Evolutionary conservation across 768 basidiomycete genomes (phyloP), one percentile per base, ranked within the genome.

Genomic region (Hericium rajendrae): DNA sequence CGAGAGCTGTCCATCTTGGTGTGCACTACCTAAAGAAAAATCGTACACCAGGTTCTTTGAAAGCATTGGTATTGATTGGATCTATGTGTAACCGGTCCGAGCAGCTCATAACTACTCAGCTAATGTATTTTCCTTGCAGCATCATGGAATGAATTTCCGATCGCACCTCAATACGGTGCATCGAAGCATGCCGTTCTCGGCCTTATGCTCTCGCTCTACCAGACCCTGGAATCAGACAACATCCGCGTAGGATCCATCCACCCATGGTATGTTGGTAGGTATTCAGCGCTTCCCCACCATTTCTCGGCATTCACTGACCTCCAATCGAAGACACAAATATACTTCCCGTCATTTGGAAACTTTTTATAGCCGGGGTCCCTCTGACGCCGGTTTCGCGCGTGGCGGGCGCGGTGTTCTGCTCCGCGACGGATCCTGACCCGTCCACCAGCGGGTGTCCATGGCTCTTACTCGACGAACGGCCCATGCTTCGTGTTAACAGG

Each of bases 111-210:
- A 26, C 2, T 16, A 11, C 22, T 3, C 3, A 32, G 11, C 24
- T 40, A 22, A 32, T 6, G 15, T 41, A 5, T 20, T 16, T 40
- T 10, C 22, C 15, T 49, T 51, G 16, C 54, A 81, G 80, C 82
- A 38, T 82, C 80, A 22, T 81, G 80, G 77, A 40, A 66, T 38
- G 71, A 70, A 0, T 69, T 82, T 26, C 76, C 80, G 3, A 60
- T 60, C 18, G 80, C 68, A 5, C 67, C 73, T 18, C 64, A 79
- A 51, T 83, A 83, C 64, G 68, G 72, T 6, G 77, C 76, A 15
- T 76, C 82, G 12, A 83, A 82, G 63, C 81, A 81, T 59, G 80
- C 73, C 38, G 65, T 82, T 6, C 68, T 82, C 6, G 81, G 80
- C 10, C 56, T 82, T 37, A 78, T 81, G 77, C 73, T 79, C 16